Conservation (phyloP, 306 rosid species). For the Medicago truncatula region DNA sequence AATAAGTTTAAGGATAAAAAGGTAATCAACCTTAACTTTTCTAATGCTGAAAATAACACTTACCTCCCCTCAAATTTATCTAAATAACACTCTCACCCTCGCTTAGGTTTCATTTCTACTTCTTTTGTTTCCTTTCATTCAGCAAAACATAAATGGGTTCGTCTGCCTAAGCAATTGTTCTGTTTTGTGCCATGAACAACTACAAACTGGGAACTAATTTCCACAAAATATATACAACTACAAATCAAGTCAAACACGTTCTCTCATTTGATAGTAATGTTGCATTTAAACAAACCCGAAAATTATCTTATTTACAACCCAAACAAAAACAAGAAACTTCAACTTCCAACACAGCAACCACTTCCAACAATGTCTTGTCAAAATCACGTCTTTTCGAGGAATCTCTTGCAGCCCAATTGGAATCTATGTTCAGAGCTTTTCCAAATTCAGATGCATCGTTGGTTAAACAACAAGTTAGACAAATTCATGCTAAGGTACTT, state of each 20-base stretch:
- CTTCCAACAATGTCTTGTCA: conserved; percentile 27
- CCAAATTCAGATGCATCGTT: too few relatives aligned
- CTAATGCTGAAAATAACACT: too few relatives aligned
- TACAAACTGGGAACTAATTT: too few relatives aligned
- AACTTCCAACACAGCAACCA: conserved; percentile 24
- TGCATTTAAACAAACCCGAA: too few relatives aligned
- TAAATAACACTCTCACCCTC: too few relatives aligned
- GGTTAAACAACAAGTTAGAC: conserved; percentile 54
- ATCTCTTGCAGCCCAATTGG: conserved; percentile 48
- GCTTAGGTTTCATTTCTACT: too few relatives aligned
- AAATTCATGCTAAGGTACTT: conserved; percentile 66
- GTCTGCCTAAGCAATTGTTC: background rate
- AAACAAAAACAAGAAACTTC: conserved; percentile 28
- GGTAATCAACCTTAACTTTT: too few relatives aligned
- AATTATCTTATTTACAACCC: background rate
- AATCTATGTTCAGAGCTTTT: conserved; percentile 41
- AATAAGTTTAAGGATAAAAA: too few relatives aligned
- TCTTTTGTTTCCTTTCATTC: too few relatives aligned
- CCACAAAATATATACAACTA: background rate
- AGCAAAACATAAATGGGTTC: too few relatives aligned
- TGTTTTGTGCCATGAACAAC: conserved; percentile 4
- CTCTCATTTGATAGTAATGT: too few relatives aligned
- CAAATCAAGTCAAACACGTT: conserved; percentile 27
- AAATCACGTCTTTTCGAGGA: conserved; percentile 31
- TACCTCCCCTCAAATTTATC: too few relatives aligned